These are phyloP conservation scores for Boletus bicolor DNA, from an alignment of 768 basidiomycete genomes.

Conservation along the genomic window DNA sequence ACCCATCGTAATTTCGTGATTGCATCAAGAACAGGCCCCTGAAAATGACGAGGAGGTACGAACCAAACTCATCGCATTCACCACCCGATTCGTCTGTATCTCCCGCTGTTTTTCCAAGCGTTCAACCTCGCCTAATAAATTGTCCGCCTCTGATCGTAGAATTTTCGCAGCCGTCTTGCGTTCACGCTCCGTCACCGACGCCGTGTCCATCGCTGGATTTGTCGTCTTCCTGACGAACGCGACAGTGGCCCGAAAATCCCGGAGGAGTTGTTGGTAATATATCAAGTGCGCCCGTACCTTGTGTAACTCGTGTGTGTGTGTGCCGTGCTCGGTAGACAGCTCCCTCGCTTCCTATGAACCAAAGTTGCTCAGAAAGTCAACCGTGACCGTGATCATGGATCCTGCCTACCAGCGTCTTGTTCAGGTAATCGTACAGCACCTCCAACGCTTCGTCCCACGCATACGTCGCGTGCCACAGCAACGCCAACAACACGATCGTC, in stretches of 20 bases:
- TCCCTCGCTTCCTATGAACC: neutral
- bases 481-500: slow-evolving; percentile 45
- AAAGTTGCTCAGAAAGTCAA: neutral
- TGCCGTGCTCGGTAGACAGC: neutral
- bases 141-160: neutral
- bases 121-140: neutral
- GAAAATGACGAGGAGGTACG: neutral
- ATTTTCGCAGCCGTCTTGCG: neutral
- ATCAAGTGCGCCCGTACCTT: neutral
- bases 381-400: neutral
- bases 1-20: neutral
- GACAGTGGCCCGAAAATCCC: neutral
- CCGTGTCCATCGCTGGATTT: neutral
- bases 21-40: neutral
- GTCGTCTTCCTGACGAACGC: neutral
- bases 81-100: neutral
- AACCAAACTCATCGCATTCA: neutral
- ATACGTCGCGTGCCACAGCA: slow-evolving; percentile 53
- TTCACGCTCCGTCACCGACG: neutral
- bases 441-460: slow-evolving; percentile 56
- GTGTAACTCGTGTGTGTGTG: neutral
- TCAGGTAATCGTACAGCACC: slow-evolving; percentile 21
- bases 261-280: neutral
- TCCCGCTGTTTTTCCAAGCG: neutral
- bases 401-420: neutral